These are phyloP conservation scores for Hydnum rufescens DNA, from an alignment of 768 basidiomycete genomes.

Conservation along the genomic window DNA sequence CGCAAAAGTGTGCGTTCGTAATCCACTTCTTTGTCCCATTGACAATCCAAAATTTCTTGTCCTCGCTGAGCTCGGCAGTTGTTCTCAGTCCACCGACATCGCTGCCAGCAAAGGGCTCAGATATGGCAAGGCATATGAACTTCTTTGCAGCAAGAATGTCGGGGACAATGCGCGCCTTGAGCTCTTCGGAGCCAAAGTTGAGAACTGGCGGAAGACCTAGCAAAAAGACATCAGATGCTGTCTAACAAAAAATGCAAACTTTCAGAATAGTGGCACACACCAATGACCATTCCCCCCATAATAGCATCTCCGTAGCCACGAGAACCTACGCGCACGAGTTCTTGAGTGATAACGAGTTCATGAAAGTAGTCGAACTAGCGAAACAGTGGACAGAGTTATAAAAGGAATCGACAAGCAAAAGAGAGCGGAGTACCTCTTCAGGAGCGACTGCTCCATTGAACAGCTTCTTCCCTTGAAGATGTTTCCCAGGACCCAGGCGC, in stretches of 20 bases:
- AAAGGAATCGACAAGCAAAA: background rate
- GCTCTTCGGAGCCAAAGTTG: slow-evolving; percentile 65
- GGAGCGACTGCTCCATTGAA: slow-evolving; percentile 58
- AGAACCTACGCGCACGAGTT: slow-evolving; percentile 65
- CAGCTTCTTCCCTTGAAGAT: slow-evolving; percentile 55
- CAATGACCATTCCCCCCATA: slow-evolving; percentile 25
- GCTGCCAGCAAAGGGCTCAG: slow-evolving; percentile 83
- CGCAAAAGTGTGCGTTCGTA: slow-evolving; percentile 68
- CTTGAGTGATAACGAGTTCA: slow-evolving; percentile 66
- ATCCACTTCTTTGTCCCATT: slow-evolving; percentile 98
- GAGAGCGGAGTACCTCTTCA: slow-evolving; percentile 30
- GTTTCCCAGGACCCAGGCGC: slow-evolving; percentile 81
- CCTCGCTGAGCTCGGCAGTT: slow-evolving; percentile 55
- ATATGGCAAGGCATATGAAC: slow-evolving; percentile 76
- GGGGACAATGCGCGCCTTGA: slow-evolving; percentile 49
- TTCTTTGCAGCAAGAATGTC: slow-evolving; percentile 62
- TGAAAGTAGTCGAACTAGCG: slow-evolving; percentile 78
- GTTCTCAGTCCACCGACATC: slow-evolving; percentile 62
- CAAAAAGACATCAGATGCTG: slow-evolving; percentile 44
- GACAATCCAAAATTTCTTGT: slow-evolving; percentile 73
- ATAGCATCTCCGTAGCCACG: slow-evolving; percentile 78
- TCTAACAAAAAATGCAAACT: too few relatives aligned
- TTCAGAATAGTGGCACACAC: too few relatives aligned
- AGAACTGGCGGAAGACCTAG: slow-evolving; percentile 53
- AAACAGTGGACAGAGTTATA: background rate